Evolutionary conservation across 2,329 filamentous ascomycete species (phyloP), one percentile per base, ranked within the genome.

Genomic region (Epichloe scottii): DNA sequence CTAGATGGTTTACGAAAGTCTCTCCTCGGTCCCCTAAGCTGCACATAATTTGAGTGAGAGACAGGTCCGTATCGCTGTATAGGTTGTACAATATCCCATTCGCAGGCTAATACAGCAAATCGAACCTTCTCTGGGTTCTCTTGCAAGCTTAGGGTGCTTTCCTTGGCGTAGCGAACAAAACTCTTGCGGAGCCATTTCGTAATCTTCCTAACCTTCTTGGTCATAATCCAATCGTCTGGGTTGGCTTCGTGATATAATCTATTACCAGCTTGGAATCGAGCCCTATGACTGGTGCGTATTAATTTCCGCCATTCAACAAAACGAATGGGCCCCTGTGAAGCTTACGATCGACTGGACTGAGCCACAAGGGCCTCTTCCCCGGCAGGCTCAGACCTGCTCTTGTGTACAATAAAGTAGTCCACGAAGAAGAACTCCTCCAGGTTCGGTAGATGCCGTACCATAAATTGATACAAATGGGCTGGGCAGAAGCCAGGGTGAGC

Each of bases 361-460:
- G 48, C 39, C 15, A 5, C 1, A 5, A 34, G 33, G 30, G 39
- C 37, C 38, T 45, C 33, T 6, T 43, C 11, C 30, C 34, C 53
- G 1, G 26, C 17, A 3, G 46, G 34, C 35, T 46, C 42, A n/a
- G 45, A 21, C 15, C 37, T 40, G 34, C 52, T 15, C 46, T 63
- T 65, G 6, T 64, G 64, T 10, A 70, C 53, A 3, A 71, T 66
- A 5, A 71, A 60, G 48, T 70, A 72, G 54, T 74, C 71, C 21
- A 74, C 59, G 44, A 74, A 68, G 53, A 70, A 73, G 42, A 74
- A 71, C 1, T 66, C 61, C 51, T 72, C 65, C 5, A 74, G 60
- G 14, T 68, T 70, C 1, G 68, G 68, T 14, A 70, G 58, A 53
- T 70, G 66, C 10, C 70, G 60, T 2, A 68, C 64, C 6, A 72